phyloP scores from a whole-genome alignment of 306 rosid species.

The Cucumis sativus region Cucumber_9930_V3 NC_026655.2:9563001-9563500 shows the following conservation, averaged over 20 bases:
- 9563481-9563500: conserved; percentile 59
- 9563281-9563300: conserved; percentile 58
- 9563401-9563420: neutral
- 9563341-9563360: conserved; percentile 54
- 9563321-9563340: conserved; percentile 74
- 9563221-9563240: conserved; percentile 57
- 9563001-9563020: neutral
- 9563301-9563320: conserved; percentile 70
- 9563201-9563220: conserved; percentile 54
- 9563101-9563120: neutral
- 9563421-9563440: neutral
- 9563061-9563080: neutral
- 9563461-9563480: conserved; percentile 67
- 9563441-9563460: conserved; percentile 64
- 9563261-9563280: conserved; percentile 62
- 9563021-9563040: neutral
- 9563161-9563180: conserved; percentile 63
- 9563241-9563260: conserved; percentile 71
- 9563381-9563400: neutral
- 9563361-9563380: neutral
- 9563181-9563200: conserved; percentile 93
- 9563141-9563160: conserved; percentile 92
- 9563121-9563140: conserved; percentile 41
- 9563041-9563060: neutral
- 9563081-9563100: neutral